Conservation (phyloP, 2,329 filamentous ascomycete species). For the Pestalotiopsis sp. region DNA sequence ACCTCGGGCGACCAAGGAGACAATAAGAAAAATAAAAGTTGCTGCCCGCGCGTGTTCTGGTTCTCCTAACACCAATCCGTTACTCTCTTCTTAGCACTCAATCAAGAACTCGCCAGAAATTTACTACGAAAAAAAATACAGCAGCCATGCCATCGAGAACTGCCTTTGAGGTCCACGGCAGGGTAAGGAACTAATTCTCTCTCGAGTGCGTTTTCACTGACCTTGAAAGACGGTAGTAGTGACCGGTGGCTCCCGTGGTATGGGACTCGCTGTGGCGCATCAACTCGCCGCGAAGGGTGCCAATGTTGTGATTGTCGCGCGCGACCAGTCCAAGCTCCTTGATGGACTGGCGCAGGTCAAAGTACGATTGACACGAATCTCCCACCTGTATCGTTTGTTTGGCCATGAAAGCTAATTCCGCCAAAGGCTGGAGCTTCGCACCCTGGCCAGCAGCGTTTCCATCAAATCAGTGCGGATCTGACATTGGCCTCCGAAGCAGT, state of each 20-base stretch:
- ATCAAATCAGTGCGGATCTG: conserved; percentile 67
- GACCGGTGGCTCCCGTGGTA: conserved; percentile 72
- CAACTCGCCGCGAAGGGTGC: conserved; percentile 68
- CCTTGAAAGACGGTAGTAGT: conserved; percentile 47
- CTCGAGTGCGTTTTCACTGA: background rate
- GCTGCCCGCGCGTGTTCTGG: too few relatives aligned
- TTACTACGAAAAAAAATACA: background rate
- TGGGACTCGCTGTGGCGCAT: conserved; percentile 64
- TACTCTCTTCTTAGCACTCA: too few relatives aligned
- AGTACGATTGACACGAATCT: conserved; percentile 35
- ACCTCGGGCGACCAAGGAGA: too few relatives aligned
- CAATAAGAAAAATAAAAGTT: too few relatives aligned
- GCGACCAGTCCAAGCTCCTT: conserved; percentile 61
- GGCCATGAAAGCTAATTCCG: conserved; percentile 10
- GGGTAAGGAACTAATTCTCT: background rate
- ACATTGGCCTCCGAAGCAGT: conserved; percentile 57
- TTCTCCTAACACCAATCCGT: too few relatives aligned
- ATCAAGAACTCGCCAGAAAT: too few relatives aligned
- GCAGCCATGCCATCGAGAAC: background rate
- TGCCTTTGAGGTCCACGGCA: background rate
- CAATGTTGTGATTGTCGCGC: conserved; percentile 69
- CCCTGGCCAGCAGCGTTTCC: conserved; percentile 60
- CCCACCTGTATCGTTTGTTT: background rate
- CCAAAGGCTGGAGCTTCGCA: conserved; percentile 50
- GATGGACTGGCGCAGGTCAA: conserved; percentile 56